phyloP scores from a whole-genome alignment of 2,329 filamentous ascomycete species.

The Exophiala bonariae region DNA sequence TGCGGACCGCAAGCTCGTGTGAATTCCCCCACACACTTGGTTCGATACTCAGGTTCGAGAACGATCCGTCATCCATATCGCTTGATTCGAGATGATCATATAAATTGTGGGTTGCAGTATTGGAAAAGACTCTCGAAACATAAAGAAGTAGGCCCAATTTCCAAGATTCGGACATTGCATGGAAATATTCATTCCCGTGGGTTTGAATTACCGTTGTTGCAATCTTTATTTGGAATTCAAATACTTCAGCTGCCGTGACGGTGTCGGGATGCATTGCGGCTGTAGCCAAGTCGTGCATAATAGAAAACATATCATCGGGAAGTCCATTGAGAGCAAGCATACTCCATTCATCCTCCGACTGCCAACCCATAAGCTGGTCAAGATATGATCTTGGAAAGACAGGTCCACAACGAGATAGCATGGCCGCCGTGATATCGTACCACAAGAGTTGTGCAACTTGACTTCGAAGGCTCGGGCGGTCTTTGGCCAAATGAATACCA shows the following conservation, averaged over 20 bases:
- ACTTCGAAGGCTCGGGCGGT: conserved; percentile 15
- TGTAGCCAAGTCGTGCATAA: conserved; percentile 20
- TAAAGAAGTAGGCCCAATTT: neutral
- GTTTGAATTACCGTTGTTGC: conserved; percentile 1
- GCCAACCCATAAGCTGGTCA: conserved; percentile 20
- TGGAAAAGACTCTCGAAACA: neutral
- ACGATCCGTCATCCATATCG: neutral
- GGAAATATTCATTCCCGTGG: neutral
- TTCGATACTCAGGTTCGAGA: too few relatives aligned
- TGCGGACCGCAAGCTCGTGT: conserved; percentile 11
- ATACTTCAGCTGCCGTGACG: neutral
- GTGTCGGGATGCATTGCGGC: conserved; percentile 10
- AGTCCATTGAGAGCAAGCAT: conserved; percentile 23
- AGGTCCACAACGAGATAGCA: conserved; percentile 20
- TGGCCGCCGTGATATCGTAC: conserved; percentile 20
- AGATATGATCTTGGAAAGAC: conserved; percentile 20
- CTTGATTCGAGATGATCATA: neutral
- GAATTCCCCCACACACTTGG: neutral
- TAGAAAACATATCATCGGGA: conserved; percentile 22
- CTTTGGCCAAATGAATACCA: conserved; percentile 19
- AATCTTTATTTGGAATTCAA: conserved; percentile 12
- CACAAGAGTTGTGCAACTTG: conserved; percentile 25
- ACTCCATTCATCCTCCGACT: conserved; percentile 24
- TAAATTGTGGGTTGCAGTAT: neutral
- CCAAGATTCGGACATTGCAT: conserved; percentile 1